Percentiles rank a stretch among this genome's conserved stretches.
phyloP scores from a whole-genome alignment of 352 stramenopile genomes.

The Phytophthora crassamura region DNA sequence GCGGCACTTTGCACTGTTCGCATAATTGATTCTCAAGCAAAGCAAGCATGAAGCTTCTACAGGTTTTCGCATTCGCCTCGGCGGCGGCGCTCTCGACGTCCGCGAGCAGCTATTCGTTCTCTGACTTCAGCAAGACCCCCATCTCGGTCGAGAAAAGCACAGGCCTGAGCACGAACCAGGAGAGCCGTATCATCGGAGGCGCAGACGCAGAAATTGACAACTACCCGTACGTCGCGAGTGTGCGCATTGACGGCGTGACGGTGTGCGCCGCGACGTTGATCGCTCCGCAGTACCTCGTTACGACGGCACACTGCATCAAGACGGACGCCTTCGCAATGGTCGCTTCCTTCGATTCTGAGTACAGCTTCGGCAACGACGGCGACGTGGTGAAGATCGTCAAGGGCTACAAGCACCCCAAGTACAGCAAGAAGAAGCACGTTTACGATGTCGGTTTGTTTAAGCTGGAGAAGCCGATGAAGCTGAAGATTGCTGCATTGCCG shows the following conservation, averaged over 20 bases:
- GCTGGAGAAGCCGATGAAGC: constrained; percentile 44
- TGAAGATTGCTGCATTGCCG: constrained; percentile 44
- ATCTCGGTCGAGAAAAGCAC: constrained; percentile 18
- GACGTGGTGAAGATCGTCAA: constrained; percentile 34
- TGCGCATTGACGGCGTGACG: constrained; percentile 54
- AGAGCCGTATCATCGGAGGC: constrained; percentile 36
- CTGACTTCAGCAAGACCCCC: constrained; percentile 6
- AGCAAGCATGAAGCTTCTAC: constrained; percentile 28
- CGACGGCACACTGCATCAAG: constrained; percentile 71
- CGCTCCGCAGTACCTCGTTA: constrained; percentile 68
- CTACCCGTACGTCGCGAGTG: constrained; percentile 62
- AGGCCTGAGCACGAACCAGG: constrained; percentile 29
- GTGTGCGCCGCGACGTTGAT: constrained; percentile 74
- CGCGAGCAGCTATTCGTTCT: constrained; percentile 25
- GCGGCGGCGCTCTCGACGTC: constrained; percentile 7
- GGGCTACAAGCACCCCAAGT: constrained; percentile 29
- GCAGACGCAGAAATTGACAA: constrained; percentile 27
- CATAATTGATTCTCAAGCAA: not conserved
- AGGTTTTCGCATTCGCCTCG: constrained; percentile 18
- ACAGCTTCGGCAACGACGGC: constrained; percentile 31
- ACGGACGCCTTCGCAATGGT: constrained; percentile 35
- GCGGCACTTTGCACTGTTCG: not conserved
- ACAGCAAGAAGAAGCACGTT: constrained; percentile 37
- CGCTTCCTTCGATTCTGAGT: constrained; percentile 33
- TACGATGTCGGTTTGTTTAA: constrained; percentile 64